phyloP scores from a whole-genome alignment of 176 grass and related monocot species.

The Oryza rufipogon region DNA sequence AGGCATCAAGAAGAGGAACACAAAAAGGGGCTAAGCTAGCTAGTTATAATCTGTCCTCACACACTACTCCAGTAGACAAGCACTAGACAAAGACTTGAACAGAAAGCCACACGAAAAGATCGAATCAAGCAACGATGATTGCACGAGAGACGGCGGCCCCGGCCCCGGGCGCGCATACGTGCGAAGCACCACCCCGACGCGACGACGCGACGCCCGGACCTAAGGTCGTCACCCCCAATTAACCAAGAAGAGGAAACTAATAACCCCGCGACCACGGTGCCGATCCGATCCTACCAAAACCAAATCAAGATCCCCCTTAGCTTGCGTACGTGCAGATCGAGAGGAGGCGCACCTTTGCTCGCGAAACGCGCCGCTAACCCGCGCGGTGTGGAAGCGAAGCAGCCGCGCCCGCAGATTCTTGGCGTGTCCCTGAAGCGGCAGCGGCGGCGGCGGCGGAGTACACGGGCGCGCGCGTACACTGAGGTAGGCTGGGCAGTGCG shows the following conservation, averaged over 20 bases:
- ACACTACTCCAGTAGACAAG: background rate
- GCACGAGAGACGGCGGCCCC: slow-evolving; percentile 46
- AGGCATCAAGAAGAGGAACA: slow-evolving; percentile 30
- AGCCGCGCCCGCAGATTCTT: slow-evolving; percentile 9
- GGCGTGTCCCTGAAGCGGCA: background rate
- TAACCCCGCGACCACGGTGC: background rate
- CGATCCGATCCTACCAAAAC: slow-evolving; percentile 31
- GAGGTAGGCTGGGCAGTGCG: slow-evolving; percentile 37
- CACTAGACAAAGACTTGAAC: slow-evolving; percentile 38
- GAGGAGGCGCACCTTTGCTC: slow-evolving; percentile 45
- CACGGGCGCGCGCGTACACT: background rate
- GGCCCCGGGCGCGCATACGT: background rate
- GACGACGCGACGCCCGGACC: slow-evolving; percentile 22
- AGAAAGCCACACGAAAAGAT: slow-evolving; percentile 35
- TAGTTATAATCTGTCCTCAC: slow-evolving; percentile 3
- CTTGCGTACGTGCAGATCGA: slow-evolving; percentile 9
- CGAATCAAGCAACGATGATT: slow-evolving; percentile 68
- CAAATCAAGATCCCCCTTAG: slow-evolving; percentile 15
- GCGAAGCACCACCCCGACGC: slow-evolving; percentile 46
- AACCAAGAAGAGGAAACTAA: slow-evolving; percentile 10
- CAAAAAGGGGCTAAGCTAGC: background rate
- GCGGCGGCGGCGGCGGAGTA: background rate
- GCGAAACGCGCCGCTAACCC: background rate
- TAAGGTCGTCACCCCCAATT: too few relatives aligned
- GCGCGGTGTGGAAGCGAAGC: background rate